These are phyloP conservation scores for Parathielavia appendiculata DNA, from an alignment of 495 filamentous ascomycete species.

Conservation along the genomic window DNA sequence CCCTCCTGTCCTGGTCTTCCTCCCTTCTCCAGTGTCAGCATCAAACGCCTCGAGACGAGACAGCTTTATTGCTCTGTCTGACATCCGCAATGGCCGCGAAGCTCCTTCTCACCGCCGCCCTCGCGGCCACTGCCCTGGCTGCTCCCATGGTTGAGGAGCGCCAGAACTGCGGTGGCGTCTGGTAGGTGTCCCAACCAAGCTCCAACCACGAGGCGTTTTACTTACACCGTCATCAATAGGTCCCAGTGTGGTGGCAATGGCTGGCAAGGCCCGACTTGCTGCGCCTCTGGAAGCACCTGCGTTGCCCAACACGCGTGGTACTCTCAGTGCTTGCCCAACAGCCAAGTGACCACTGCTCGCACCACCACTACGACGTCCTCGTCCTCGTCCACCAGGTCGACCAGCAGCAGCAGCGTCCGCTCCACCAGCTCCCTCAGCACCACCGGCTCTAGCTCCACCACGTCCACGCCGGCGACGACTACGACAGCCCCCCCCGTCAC, in stretches of 20 bases:
- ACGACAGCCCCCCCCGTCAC: constrained; percentile 7
- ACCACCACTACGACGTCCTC: background rate
- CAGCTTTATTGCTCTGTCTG: constrained; percentile 7
- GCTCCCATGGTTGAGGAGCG: constrained; percentile 41
- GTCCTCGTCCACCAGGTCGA: background rate
- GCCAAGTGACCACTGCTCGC: constrained; percentile 20
- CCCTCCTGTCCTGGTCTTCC: background rate
- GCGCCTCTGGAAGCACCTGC: constrained; percentile 42
- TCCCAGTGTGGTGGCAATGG: constrained; percentile 48
- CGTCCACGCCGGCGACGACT: constrained; percentile 2
- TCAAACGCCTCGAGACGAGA: constrained; percentile 5
- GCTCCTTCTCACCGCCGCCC: constrained; percentile 29
- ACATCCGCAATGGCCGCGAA: constrained; percentile 26
- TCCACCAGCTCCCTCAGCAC: constrained; percentile 15
- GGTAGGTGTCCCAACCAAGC: constrained; percentile 23
- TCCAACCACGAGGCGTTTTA: too few species aligned
- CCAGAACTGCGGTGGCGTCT: constrained; percentile 32
- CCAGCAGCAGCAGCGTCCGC: constrained; percentile 13
- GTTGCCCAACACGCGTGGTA: constrained; percentile 43
- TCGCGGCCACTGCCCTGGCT: constrained; percentile 36
- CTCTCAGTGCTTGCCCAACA: constrained; percentile 43
- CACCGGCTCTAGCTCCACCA: constrained; percentile 4
- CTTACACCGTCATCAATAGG: constrained; percentile 21
- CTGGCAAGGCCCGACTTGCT: constrained; percentile 47
- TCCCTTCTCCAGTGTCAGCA: constrained; percentile 7